Evolutionary conservation across 371 early-diverging fungal species (phyloP).

Genomic region (Lichtheimia corymbifera): DNA sequence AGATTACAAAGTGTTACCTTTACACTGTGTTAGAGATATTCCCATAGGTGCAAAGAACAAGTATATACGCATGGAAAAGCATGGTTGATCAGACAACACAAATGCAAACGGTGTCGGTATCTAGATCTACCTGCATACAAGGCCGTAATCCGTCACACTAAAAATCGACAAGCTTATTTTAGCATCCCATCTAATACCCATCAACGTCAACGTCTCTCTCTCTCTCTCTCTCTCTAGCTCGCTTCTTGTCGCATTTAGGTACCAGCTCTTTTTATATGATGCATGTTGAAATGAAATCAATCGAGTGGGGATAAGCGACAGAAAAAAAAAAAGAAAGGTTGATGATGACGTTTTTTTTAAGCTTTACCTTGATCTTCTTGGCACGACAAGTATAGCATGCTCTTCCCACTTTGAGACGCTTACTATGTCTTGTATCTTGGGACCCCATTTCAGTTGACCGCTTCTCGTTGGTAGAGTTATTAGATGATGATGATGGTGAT

Average conservation of each 20-base stretch:
- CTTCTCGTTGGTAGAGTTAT: not conserved
- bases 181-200: not conserved
- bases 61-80: no score
- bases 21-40: constrained; percentile 4
- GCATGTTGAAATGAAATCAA: no score
- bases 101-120: not conserved
- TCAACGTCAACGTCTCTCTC: no score
- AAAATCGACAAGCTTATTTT: constrained; percentile 4
- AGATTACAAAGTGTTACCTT: constrained; percentile 10
- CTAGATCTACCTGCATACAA: constrained; percentile 51
- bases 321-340: not conserved
- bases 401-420: constrained; percentile 44
- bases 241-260: no score
- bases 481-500: not conserved
- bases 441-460: not conserved
- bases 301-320: no score
- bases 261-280: no score
- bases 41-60: no score
- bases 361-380: constrained; percentile 50
- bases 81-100: not conserved
- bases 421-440: constrained; percentile 20
- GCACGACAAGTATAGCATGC: constrained; percentile 51
- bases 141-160: constrained; percentile 57
- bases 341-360: not conserved
- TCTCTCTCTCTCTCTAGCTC: no score